Conservation (phyloP, 2,329 filamentous ascomycete species). For the Colletotrichum zoysiae region DNA sequence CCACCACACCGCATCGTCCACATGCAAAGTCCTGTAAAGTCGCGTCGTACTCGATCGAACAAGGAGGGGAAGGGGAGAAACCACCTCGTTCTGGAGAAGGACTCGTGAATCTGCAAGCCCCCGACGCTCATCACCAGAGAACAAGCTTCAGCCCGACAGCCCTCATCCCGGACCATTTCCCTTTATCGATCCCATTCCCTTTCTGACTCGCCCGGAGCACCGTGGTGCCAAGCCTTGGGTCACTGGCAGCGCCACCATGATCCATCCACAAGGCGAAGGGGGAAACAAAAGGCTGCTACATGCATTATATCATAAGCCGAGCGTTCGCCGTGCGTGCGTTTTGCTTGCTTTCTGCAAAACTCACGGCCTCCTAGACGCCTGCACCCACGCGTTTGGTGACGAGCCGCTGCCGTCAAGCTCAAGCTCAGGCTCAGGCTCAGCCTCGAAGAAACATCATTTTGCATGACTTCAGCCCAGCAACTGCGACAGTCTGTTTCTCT, state of each 20-base stretch:
- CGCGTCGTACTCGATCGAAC: background rate
- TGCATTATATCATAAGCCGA: conserved; percentile 20
- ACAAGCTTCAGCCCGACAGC: conserved; percentile 39
- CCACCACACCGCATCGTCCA: conserved; percentile 8
- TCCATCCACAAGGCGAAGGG: background rate
- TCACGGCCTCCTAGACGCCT: background rate
- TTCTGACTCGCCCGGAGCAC: conserved; percentile 26
- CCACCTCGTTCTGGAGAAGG: conserved; percentile 1
- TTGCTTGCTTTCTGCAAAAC: background rate
- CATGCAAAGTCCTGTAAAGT: conserved; percentile 32
- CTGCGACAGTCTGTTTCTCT: conserved; percentile 22
- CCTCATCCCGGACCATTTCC: conserved; percentile 26
- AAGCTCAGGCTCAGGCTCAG: background rate
- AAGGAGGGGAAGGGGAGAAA: too few species aligned
- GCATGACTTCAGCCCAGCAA: conserved; percentile 25
- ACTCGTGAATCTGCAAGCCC: conserved; percentile 15
- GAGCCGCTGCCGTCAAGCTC: conserved; percentile 5
- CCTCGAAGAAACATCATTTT: conserved; percentile 12
- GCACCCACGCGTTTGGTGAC: conserved; percentile 1
- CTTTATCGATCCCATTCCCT: conserved; percentile 9
- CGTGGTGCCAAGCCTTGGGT: conserved; percentile 33
- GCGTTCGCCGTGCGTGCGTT: background rate
- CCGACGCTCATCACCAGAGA: conserved; percentile 21
- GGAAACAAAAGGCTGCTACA: conserved; percentile 18
- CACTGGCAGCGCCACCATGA: conserved; percentile 3